A percentile compares a stretch with the other conserved stretches of the same genome.
Conservation (phyloP, 2,329 filamentous ascomycete genomes). For the Colletotrichum echinochloae region DNA sequence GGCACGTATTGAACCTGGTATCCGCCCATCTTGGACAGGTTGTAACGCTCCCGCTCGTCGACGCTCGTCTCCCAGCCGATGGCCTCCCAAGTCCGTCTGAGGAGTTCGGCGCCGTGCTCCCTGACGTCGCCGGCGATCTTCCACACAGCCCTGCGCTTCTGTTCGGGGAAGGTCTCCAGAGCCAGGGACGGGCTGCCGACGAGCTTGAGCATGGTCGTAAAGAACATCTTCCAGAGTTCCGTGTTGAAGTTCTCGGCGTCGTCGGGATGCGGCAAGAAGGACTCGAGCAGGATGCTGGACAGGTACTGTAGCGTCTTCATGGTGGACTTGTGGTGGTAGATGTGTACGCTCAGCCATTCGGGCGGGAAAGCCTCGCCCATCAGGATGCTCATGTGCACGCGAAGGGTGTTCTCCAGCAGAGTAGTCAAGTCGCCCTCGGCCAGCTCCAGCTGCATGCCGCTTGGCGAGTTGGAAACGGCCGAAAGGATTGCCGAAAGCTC, state of each 20-base stretch:
- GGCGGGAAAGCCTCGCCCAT: constrained; percentile 89
- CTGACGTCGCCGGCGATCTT: constrained; percentile 98
- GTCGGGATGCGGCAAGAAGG: constrained; percentile 88
- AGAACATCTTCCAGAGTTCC: constrained; percentile 93
- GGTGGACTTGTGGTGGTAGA: constrained; percentile 91
- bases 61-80: constrained; percentile 93
- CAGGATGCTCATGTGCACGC: constrained; percentile 89
- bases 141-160: constrained; percentile 96
- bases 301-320: constrained; percentile 89
- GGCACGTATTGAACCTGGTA: constrained; percentile 99
- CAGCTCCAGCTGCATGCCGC: constrained; percentile 80
- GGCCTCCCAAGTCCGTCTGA: constrained; percentile 90
- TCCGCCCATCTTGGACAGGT: constrained; percentile 86
- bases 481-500: constrained; percentile 91
- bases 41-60: constrained; percentile 83
- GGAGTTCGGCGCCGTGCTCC: constrained; percentile 87
- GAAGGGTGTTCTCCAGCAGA: constrained; percentile 82
- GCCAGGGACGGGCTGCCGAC: constrained; percentile 90
- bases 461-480: constrained; percentile 79
- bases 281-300: constrained; percentile 81
- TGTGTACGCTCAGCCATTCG: constrained; percentile 91
- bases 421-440: constrained; percentile 79
- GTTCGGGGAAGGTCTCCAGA: constrained; percentile 95
- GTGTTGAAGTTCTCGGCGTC: constrained; percentile 94
- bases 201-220: constrained; percentile 87